Evolutionary conservation across 768 basidiomycete species (phyloP), one percentile per base, ranked within the genome.

Genomic region (Termitomyces bulborhizus): DNA sequence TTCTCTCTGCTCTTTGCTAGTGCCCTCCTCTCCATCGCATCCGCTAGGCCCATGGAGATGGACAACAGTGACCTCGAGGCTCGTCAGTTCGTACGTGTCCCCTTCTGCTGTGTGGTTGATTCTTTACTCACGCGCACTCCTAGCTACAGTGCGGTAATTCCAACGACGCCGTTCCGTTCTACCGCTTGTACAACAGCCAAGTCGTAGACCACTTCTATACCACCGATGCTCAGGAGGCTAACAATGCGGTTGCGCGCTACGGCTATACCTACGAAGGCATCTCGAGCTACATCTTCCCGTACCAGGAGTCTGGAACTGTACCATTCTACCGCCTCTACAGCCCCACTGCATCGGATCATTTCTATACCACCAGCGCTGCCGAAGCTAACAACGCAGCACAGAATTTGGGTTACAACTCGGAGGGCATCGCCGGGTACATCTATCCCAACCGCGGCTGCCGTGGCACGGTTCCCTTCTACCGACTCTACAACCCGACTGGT

Each of bases 281-380:
- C 24, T 56, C 62, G 3, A 58, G 49, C 21, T 47, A 42, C 31
- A 53, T 64, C 34, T 63, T 63, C 53, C 5, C 40, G 37, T 48
- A 18, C 36, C 15, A 21, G 13, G 41, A 57, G 39, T n/a, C 52
- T 11, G 54, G 54, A 21, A 63, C 64, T 11, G 57, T 60, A 13
- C 55, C 66, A 3, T 50, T 67, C 61, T 66, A 62, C 57, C 62
- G 66, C 45, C 46, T 63, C 40, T 65, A 59, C 51, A 66, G 46
- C 46, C 15, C 56, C 12, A 4, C 15, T 13, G 54, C 44, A 8
- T 37, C 4, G 2, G 59, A 66, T 45, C 66, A 66, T 44, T 63
- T 68, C 31, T 68, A 65, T 44, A 68, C 65, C 24, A 62, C 60
- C n/a, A 56, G 51, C 32, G 48, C 43, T 18, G 31, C 26, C 3